These are phyloP conservation scores for Linanthus parryae DNA, from an alignment of 148 eudicot species.

Conservation along the genomic window DNA sequence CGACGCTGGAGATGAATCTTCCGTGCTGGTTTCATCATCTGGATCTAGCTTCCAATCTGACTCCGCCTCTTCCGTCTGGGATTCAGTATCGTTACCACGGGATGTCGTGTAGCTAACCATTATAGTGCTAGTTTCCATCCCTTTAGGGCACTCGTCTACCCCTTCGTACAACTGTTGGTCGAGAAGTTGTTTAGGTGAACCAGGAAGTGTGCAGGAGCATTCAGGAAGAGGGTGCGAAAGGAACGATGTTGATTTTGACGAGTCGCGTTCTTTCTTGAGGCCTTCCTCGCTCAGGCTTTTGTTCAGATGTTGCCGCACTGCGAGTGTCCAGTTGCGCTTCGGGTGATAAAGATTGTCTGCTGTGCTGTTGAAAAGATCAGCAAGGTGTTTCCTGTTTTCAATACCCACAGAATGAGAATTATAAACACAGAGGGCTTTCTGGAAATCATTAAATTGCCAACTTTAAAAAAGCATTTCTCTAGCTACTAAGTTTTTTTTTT, in stretches of 20 bases:
- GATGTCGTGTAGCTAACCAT: constrained; percentile 21
- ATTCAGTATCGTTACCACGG: constrained; percentile 25
- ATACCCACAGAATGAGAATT: neutral
- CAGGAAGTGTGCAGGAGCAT: constrained; percentile 60
- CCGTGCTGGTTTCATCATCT: constrained; percentile 28
- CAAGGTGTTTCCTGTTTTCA: constrained; percentile 52
- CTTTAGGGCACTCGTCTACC: constrained; percentile 52
- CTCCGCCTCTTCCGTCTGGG: constrained; percentile 38
- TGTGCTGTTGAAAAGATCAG: constrained; percentile 53
- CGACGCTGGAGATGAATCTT: constrained; percentile 18
- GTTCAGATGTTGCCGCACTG: constrained; percentile 70
- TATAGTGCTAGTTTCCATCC: constrained; percentile 40
- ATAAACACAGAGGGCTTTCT: too few relatives aligned
- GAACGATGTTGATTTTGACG: constrained; percentile 44
- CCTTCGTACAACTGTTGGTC: constrained; percentile 12
- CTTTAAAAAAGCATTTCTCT: too few relatives aligned
- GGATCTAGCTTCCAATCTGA: constrained; percentile 31
- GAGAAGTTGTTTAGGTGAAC: constrained; percentile 9
- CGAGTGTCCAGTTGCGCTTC: constrained; percentile 58
- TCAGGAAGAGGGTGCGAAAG: constrained; percentile 80
- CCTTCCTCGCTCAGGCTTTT: constrained; percentile 64
- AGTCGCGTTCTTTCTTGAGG: constrained; percentile 32
- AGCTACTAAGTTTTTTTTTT: too few relatives aligned
- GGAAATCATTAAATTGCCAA: too few relatives aligned
- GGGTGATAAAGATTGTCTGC: constrained; percentile 59